A percentile compares a stretch with the other conserved stretches of the same genome.
Evolutionary conservation across 805 yeast genomes (phyloP).

Genomic region (Lachancea dasiensis): DNA sequence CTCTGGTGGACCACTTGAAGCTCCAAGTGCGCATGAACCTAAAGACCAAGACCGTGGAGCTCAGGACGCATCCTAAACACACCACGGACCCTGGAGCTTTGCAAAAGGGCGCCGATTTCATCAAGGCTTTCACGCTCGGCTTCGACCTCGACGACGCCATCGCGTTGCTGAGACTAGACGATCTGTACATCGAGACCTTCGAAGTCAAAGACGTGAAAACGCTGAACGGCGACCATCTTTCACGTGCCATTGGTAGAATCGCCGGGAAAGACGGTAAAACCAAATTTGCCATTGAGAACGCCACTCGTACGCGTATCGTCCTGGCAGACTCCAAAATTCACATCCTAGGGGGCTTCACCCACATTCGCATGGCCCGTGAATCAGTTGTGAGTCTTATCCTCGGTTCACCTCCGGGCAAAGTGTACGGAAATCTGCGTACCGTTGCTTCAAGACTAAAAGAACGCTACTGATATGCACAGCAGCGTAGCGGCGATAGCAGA

Average conservation of each 20-base stretch:
- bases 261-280: conserved; percentile 99
- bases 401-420: conserved; percentile 98
- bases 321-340: conserved; percentile 96
- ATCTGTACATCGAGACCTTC: conserved; percentile 92
- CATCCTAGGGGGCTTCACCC: conserved; percentile 94
- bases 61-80: conserved; percentile 68
- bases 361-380: conserved; percentile 97
- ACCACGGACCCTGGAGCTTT: conserved; percentile 91
- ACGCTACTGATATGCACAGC: conserved; percentile 51
- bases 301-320: conserved; percentile 96
- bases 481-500: too few species aligned
- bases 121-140: conserved; percentile 92
- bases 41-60: conserved; percentile 78
- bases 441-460: conserved; percentile 97
- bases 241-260: conserved; percentile 98
- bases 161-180: conserved; percentile 89
- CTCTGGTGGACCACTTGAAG: conserved; percentile 89
- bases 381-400: conserved; percentile 89
- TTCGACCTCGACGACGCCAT: conserved; percentile 97
- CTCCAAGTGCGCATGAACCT: conserved; percentile 94
- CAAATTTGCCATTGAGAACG: conserved; percentile 96
- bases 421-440: conserved; percentile 93
- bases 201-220: conserved; percentile 97
- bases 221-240: conserved; percentile 88
- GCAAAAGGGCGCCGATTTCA: conserved; percentile 96